Percentiles rank a stretch among this genome's conserved stretches.
phyloP scores from a whole-genome alignment of 306 rosid genomes.

The Cotoneaster glaucophyllus region DNA sequence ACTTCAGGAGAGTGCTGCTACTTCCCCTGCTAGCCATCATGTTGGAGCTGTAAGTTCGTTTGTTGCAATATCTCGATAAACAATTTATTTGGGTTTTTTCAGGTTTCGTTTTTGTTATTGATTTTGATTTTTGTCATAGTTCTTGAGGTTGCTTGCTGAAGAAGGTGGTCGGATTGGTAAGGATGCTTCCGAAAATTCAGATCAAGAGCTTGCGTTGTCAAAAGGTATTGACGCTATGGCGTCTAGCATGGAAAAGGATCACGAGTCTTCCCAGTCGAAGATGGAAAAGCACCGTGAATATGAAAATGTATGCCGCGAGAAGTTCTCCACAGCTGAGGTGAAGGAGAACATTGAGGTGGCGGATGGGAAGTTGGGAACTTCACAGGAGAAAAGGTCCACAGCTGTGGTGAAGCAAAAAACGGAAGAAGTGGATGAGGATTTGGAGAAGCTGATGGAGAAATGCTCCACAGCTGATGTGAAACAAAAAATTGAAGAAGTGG shows the following conservation, averaged over 20 bases:
- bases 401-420: constrained; percentile 25
- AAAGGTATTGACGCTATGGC: constrained; percentile 53
- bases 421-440: constrained; percentile 21
- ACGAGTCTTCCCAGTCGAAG: constrained; percentile 36
- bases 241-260: constrained; percentile 38
- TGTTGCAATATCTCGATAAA: neutral
- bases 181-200: constrained; percentile 42
- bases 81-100: neutral
- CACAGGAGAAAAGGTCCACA: constrained; percentile 25
- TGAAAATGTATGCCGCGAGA: constrained; percentile 56
- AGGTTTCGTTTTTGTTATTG: neutral
- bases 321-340: constrained; percentile 36
- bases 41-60: constrained; percentile 74
- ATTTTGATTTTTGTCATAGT: constrained; percentile 36
- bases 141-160: constrained; percentile 67
- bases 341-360: constrained; percentile 35
- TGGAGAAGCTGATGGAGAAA: constrained; percentile 26
- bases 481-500: constrained; percentile 24
- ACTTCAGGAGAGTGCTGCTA: constrained; percentile 82
- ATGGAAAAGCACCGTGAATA: constrained; percentile 54
- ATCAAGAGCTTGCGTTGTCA: constrained; percentile 64
- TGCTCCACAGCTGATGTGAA: constrained; percentile 25
- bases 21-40: constrained; percentile 52
- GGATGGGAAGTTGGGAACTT: constrained; percentile 7
- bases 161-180: constrained; percentile 42